Evolutionary conservation across 2,329 filamentous ascomycete species (phyloP).

Genomic region (Penicillium sumatraense): DNA sequence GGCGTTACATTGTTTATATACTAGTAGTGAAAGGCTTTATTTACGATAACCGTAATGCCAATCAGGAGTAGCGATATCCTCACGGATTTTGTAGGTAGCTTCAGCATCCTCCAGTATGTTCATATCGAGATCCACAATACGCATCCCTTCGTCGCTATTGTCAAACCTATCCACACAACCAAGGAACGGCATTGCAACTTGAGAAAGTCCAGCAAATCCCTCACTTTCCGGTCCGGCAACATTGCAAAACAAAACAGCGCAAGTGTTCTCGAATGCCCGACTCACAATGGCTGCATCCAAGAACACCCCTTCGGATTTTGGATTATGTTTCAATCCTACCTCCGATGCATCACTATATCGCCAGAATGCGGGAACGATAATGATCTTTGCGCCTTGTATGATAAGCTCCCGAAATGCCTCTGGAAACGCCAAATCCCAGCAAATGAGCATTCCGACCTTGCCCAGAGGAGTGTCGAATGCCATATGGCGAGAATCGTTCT

Average conservation of each 20-base stretch:
- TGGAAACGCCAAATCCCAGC: slow-evolving; percentile 63
- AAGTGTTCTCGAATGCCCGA: slow-evolving; percentile 62
- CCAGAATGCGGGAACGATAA: slow-evolving; percentile 62
- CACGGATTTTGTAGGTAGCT: slow-evolving; percentile 48
- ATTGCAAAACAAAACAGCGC: slow-evolving; percentile 60
- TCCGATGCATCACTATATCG: slow-evolving; percentile 50
- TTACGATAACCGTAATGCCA: slow-evolving; percentile 14
- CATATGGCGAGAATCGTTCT: background rate
- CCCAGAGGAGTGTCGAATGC: slow-evolving; percentile 52
- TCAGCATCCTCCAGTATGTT: slow-evolving; percentile 49
- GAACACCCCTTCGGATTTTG: slow-evolving; percentile 55
- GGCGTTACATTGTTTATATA: too few species aligned
- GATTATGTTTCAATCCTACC: slow-evolving; percentile 53
- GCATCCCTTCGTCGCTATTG: slow-evolving; percentile 58
- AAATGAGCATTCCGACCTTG: slow-evolving; percentile 59
- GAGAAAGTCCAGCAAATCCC: slow-evolving; percentile 58
- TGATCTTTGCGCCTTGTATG: slow-evolving; percentile 56
- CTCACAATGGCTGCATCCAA: slow-evolving; percentile 56
- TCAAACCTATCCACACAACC: slow-evolving; percentile 53
- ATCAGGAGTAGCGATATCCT: slow-evolving; percentile 21
- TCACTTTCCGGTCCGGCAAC: slow-evolving; percentile 56
- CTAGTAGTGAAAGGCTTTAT: too few species aligned
- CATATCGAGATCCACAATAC: slow-evolving; percentile 55
- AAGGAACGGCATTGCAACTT: slow-evolving; percentile 58
- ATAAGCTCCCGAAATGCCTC: slow-evolving; percentile 61